Percentiles rank a stretch among this genome's conserved stretches.
Conservation (phyloP, 768 basidiomycete species). For the Hemileccinum impolitum region DNA sequence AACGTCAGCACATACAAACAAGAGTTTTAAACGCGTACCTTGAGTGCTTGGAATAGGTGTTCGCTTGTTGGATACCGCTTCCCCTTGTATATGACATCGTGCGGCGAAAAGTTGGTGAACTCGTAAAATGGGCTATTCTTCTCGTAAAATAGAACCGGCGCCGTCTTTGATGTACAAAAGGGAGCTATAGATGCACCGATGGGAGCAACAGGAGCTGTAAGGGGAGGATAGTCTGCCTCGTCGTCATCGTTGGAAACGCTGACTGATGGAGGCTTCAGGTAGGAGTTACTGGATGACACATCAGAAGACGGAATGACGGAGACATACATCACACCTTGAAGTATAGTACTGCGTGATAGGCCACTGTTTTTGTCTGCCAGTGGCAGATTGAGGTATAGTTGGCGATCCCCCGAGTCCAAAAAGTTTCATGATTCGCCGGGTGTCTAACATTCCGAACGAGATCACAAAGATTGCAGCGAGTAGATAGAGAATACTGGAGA, state of each 20-base stretch:
- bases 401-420: constrained; percentile 30
- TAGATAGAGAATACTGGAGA: constrained; percentile 28
- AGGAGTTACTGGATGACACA: constrained; percentile 7
- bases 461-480: constrained; percentile 18
- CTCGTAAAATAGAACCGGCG: constrained; percentile 59
- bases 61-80: constrained; percentile 73
- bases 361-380: constrained; percentile 18
- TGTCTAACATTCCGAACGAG: constrained; percentile 30
- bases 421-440: constrained; percentile 32
- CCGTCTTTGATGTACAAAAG: constrained; percentile 25
- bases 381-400: constrained; percentile 20
- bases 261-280: constrained; percentile 13
- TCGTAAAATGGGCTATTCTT: constrained; percentile 63
- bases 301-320: neutral
- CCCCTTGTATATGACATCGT: constrained; percentile 58
- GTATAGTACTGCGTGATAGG: constrained; percentile 24
- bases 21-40: constrained; percentile 35
- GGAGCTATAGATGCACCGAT: constrained; percentile 29
- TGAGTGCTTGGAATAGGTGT: constrained; percentile 75
- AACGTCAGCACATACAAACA: neutral
- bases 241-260: constrained; percentile 6
- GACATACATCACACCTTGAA: constrained; percentile 13
- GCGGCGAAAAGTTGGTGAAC: constrained; percentile 72
- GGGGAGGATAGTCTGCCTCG: constrained; percentile 29
- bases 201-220: constrained; percentile 30